Evolutionary conservation across 768 basidiomycete species (phyloP), one percentile per base, ranked within the genome.

Genomic region (Pholiota molesta): DNA sequence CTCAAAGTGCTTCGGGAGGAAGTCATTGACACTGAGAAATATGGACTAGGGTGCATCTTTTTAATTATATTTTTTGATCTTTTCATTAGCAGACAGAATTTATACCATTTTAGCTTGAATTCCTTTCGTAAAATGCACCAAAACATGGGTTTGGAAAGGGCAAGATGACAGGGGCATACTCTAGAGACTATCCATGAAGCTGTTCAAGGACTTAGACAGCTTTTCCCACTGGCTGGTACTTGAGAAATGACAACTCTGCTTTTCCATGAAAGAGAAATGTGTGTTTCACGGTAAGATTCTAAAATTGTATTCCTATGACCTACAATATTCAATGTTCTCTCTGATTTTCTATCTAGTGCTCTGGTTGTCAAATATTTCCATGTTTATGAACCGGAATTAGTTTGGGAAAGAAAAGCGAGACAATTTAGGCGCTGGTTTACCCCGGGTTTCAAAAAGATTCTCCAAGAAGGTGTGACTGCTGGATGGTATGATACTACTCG

Each of bases 171-270:
- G 54, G 61, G 35, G 0, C 70, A 74, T 55, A 68, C 68, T n/a
- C 16, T 68, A 0, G 66, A 67, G 16, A 68, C 39, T 14, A 73
- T 75, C 21, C 52, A 31, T 16, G 59, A 63, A 1, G 53, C 62
- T 0, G 65, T 75, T 45, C 1, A 39, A 0, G 61, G 57, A 9
- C 51, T 75, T 4, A 59, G 68, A 1, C 44, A 55, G 13, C 66
- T 53, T 3, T 75, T 66, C 59, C 75, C 74, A 6, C 64, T 65
- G 16, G 69, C 67, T 13, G 76, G 76, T 1, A 65, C 66, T 6
- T 56, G 65, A 13, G 72, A 73, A 11, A 71, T 76, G 58, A 55
- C 56, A 0, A 52, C 26, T 21, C 52, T 68, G 0, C 44, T 77
- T 3, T 68, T 70, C 35, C 68, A 70, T 31, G 70, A 75, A 35